A percentile compares a stretch with the other conserved stretches of the same genome.
Evolutionary conservation across 2,329 filamentous ascomycete genomes (phyloP).

Genomic region (Aureobasidium vineae): DNA sequence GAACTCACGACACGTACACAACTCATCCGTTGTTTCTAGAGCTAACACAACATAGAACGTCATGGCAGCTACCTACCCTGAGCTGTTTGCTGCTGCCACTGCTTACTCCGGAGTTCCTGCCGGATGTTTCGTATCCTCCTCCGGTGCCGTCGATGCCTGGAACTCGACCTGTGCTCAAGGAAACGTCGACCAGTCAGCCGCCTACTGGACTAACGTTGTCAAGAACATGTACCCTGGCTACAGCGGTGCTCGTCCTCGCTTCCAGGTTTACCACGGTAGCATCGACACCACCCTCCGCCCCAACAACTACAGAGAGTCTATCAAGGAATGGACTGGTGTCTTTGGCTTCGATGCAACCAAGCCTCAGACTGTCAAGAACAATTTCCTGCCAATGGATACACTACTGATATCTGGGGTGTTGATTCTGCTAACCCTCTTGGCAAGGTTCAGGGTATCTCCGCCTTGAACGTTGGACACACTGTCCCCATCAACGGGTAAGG

Average conservation of each 20-base stretch:
- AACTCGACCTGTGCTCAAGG: conserved; percentile 55
- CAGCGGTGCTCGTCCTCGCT: conserved; percentile 51
- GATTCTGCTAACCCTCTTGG: conserved; percentile 25
- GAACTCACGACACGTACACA: neutral
- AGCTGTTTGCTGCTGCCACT: conserved; percentile 53
- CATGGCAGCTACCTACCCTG: conserved; percentile 53
- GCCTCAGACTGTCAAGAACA: conserved; percentile 36
- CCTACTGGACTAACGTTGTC: conserved; percentile 52
- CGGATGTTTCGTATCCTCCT: conserved; percentile 50
- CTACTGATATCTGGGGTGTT: conserved; percentile 36
- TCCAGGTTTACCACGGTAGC: conserved; percentile 60
- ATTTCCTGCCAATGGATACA: conserved; percentile 39
- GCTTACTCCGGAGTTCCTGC: conserved; percentile 55
- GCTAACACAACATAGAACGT: conserved; percentile 39
- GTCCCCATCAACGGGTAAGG: conserved; percentile 37
- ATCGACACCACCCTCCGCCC: conserved; percentile 49
- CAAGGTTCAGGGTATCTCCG: conserved; percentile 40
- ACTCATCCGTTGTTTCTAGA: conserved; percentile 11
- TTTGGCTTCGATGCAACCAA: conserved; percentile 41
- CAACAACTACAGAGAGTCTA: conserved; percentile 58
- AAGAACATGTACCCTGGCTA: conserved; percentile 54
- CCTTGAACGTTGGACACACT: conserved; percentile 38
- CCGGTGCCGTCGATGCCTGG: conserved; percentile 42
- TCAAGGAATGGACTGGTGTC: conserved; percentile 57
- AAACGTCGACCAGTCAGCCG: conserved; percentile 46